Conservation (phyloP, 1,284 basidiomycete species). For the Apiotrichum brassicae region DNA sequence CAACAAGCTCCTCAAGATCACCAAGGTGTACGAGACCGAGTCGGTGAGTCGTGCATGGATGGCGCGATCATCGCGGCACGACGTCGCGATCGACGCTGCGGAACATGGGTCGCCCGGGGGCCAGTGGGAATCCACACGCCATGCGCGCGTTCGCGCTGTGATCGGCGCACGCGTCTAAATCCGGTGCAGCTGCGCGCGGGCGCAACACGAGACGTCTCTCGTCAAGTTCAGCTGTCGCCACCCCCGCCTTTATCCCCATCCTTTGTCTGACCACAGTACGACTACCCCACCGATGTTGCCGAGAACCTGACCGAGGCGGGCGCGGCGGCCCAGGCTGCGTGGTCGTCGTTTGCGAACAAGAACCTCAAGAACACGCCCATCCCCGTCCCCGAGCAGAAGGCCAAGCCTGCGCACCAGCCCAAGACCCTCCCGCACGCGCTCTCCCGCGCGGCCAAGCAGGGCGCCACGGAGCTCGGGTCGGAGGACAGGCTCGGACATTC, state of each 20-base stretch:
- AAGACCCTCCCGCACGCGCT: slow-evolving; percentile 96
- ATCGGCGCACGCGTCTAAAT: too few species aligned
- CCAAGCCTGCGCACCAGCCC: slow-evolving; percentile 55
- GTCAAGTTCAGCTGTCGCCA: too few species aligned
- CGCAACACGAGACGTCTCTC: too few species aligned
- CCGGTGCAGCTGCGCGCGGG: too few species aligned
- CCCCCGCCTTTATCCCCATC: background rate
- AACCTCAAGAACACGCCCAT: slow-evolving; percentile 85
- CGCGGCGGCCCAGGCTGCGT: slow-evolving; percentile 65
- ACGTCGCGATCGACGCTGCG: too few species aligned
- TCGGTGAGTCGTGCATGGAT: slow-evolving; percentile 29
- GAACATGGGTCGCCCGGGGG: too few species aligned
- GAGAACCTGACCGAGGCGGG: slow-evolving; percentile 52
- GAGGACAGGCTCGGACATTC: slow-evolving; percentile 69
- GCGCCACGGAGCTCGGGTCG: slow-evolving; percentile 56
- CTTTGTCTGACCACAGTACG: slow-evolving; percentile 52
- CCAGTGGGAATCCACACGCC: too few species aligned
- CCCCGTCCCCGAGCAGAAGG: slow-evolving; percentile 55
- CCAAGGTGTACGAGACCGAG: slow-evolving; percentile 77
- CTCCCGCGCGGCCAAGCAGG: slow-evolving; percentile 68
- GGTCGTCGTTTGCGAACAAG: slow-evolving; percentile 78
- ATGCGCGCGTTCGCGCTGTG: too few species aligned
- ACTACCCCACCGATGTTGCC: slow-evolving; percentile 61
- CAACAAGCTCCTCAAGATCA: slow-evolving; percentile 70
- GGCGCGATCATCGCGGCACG: background rate